Conservation (phyloP, 164 flowering plant species). For the Protea cynaroides region DNA sequence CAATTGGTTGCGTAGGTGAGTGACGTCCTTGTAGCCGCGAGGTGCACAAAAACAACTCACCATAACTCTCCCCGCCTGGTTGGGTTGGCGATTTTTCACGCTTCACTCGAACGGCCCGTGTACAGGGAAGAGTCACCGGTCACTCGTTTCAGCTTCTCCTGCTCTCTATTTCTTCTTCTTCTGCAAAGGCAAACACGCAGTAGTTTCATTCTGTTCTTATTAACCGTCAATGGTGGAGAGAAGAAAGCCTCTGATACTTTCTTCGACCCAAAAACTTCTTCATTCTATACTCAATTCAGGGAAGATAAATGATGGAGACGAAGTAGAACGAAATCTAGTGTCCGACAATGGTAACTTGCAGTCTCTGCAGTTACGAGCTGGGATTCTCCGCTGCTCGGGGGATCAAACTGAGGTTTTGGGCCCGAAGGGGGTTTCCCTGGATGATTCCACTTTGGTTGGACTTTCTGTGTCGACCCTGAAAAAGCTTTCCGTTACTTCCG, state of each 20-base stretch:
- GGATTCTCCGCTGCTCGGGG: slow-evolving; percentile 46
- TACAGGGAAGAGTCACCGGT: no score
- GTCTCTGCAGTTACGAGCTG: slow-evolving; percentile 39
- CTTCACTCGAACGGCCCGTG: no score
- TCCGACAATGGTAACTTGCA: slow-evolving; percentile 6
- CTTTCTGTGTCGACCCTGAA: slow-evolving; percentile 54
- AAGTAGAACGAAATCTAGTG: neutral
- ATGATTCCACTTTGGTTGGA: slow-evolving; percentile 58
- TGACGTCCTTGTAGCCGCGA: no score
- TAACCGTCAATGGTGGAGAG: slow-evolving; percentile 42
- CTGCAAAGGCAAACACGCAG: no score
- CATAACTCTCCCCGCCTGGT: no score
- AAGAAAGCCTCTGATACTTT: slow-evolving; percentile 70
- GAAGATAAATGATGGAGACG: slow-evolving; percentile 7
- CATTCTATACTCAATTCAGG: slow-evolving; percentile 35
- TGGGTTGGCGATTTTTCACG: no score
- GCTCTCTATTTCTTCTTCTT: no score
- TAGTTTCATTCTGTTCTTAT: no score
- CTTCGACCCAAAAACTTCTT: slow-evolving; percentile 54
- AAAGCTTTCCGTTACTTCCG: slow-evolving; percentile 53
- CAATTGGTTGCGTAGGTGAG: no score
- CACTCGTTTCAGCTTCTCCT: no score
- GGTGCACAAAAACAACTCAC: no score
- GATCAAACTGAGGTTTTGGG: slow-evolving; percentile 10
- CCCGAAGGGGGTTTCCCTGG: slow-evolving; percentile 26